Percentiles rank a stretch among this genome's conserved stretches.
Evolutionary conservation across 768 basidiomycete species (phyloP).

Genomic region (Mycena kentingensis): DNA sequence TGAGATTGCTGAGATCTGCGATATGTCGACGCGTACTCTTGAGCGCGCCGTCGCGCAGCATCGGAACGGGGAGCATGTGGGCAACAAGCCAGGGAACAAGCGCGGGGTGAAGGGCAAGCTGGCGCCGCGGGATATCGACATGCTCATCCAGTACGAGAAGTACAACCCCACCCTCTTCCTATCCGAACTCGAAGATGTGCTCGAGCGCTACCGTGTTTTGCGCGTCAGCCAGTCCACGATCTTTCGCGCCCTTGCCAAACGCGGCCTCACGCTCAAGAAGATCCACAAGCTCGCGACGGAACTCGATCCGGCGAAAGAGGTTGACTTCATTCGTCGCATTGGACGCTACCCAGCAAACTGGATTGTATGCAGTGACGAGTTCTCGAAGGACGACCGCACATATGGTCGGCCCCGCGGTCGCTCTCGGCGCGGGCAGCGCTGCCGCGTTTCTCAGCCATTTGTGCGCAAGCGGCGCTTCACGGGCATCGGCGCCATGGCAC

Average conservation of each 20-base stretch:
- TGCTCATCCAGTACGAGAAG: conserved; percentile 4
- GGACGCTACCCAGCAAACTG: conserved; percentile 8
- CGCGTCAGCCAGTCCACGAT: conserved; percentile 19
- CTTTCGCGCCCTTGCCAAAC: conserved; percentile 14
- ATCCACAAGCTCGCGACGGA: conserved; percentile 21
- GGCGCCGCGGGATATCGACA: conserved; percentile 2
- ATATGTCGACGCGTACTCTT: conserved; percentile 7
- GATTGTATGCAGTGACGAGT: conserved; percentile 27
- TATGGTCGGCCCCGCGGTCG: conserved; percentile 26
- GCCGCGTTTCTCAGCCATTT: conserved; percentile 24
- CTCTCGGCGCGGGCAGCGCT: conserved; percentile 18
- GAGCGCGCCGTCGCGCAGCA: conserved; percentile 4
- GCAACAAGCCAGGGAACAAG: conserved; percentile 3
- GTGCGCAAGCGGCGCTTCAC: conserved; percentile 24
- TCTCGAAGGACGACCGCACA: conserved; percentile 31
- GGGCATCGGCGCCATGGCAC: conserved; percentile 22
- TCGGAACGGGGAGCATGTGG: conserved; percentile 6
- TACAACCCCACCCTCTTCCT: conserved; percentile 18
- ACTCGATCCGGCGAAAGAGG: conserved; percentile 5
- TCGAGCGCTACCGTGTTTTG: conserved; percentile 13
- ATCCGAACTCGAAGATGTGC: conserved; percentile 12
- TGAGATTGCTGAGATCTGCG: conserved; percentile 13
- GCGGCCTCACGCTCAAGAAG: conserved; percentile 15
- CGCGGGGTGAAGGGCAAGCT: conserved; percentile 9
- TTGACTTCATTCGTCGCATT: conserved; percentile 14